Evolutionary conservation across 768 basidiomycete species (phyloP).

Genomic region (Suillus subluteus): DNA sequence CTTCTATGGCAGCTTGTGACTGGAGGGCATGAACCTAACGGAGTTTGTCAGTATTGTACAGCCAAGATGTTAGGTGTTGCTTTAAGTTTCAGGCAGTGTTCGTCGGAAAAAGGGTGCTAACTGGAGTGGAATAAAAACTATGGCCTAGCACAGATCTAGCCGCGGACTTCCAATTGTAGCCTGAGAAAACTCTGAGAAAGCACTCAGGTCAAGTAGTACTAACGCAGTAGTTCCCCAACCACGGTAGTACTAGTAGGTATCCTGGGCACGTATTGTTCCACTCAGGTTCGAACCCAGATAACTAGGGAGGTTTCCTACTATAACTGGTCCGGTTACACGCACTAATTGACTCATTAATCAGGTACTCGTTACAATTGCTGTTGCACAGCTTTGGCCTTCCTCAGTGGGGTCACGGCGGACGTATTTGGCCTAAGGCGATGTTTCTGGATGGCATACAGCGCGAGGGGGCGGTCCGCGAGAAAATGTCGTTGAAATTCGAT

Average conservation of each 20-base stretch:
- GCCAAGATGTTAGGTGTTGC: neutral
- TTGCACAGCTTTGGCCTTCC: neutral
- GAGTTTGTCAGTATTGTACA: neutral
- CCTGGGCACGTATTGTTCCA: neutral
- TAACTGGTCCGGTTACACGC: neutral
- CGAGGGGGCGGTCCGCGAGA: neutral
- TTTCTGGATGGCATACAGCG: neutral
- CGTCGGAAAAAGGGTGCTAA: neutral
- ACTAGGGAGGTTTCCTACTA: neutral
- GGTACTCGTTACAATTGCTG: neutral
- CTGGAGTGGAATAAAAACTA: neutral
- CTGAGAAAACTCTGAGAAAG: neutral
- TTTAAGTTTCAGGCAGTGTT: neutral
- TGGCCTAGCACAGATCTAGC: neutral
- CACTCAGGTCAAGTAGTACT: neutral
- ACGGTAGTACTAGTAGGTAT: neutral
- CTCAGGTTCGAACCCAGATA: neutral
- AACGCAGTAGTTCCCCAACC: neutral
- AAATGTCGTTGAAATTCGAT: neutral
- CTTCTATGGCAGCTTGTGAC: neutral
- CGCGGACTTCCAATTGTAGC: neutral
- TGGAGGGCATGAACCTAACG: neutral
- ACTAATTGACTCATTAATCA: neutral
- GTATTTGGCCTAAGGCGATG: neutral
- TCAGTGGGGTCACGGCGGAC: neutral